These are phyloP conservation scores for Hanseniaspora clermontiae DNA, from an alignment of 805 yeast species.

Conservation along the genomic window DNA sequence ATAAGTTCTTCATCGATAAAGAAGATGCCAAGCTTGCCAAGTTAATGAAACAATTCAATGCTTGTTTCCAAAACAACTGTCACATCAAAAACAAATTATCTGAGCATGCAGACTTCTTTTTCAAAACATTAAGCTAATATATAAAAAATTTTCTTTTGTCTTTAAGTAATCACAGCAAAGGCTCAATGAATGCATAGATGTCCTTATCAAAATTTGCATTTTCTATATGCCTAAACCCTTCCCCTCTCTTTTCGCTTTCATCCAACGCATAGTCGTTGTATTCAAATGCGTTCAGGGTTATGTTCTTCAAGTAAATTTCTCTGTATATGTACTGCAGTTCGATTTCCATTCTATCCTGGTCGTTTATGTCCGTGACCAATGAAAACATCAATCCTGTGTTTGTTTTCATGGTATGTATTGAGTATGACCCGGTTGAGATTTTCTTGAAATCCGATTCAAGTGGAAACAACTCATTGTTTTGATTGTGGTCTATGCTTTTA, in stretches of 20 bases:
- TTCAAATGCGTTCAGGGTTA: conserved; percentile 23
- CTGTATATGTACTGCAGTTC: conserved; percentile 24
- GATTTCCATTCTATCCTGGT: conserved; percentile 18
- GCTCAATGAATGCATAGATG: conserved; percentile 24
- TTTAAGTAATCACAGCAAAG: conserved; percentile 17
- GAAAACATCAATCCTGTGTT: conserved; percentile 68
- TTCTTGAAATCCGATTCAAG: conserved; percentile 23
- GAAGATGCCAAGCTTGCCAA: not conserved
- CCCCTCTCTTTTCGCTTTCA: conserved; percentile 25
- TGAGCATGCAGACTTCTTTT: not conserved
- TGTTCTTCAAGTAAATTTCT: conserved; percentile 25
- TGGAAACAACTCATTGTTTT: conserved; percentile 20
- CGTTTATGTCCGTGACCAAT: conserved; percentile 49
- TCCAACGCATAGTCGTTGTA: conserved; percentile 26
- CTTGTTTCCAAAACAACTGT: not conserved
- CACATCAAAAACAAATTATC: not conserved
- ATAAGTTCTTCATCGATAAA: not conserved
- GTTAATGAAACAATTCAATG: not conserved
- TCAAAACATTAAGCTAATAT: not conserved
- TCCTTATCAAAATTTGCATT: conserved; percentile 23
- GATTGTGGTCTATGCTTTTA: conserved; percentile 23
- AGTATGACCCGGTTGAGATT: conserved; percentile 58
- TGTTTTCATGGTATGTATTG: conserved; percentile 70
- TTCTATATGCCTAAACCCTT: conserved; percentile 24
- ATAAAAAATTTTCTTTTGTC: not conserved